A percentile compares a stretch with the other conserved stretches of the same genome.
Conservation (phyloP, 768 basidiomycete species). For the Mrakia frigida region DNA sequence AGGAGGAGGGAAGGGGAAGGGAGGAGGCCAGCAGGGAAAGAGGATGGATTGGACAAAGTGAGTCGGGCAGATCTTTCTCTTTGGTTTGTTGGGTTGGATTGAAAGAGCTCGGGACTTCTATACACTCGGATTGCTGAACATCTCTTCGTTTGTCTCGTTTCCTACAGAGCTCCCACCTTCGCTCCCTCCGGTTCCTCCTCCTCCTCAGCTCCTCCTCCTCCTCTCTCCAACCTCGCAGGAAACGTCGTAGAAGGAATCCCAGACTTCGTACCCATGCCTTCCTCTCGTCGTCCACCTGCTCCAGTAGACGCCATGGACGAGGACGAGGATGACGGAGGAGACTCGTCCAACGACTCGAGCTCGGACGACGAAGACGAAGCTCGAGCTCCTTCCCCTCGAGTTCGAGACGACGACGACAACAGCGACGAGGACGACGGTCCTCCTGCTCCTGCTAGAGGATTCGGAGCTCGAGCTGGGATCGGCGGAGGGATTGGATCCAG, state of each 20-base stretch:
- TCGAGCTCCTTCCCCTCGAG: background rate
- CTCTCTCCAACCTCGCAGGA: background rate
- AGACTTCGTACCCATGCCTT: conserved; percentile 13
- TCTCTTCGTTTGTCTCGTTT: background rate
- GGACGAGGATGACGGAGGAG: background rate
- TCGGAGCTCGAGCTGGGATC: background rate
- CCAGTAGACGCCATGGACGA: background rate
- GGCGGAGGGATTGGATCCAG: conserved; percentile 1
- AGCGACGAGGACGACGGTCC: conserved; percentile 17
- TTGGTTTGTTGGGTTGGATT: background rate
- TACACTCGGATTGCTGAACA: background rate
- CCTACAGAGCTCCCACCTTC: conserved; percentile 20
- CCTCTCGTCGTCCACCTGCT: background rate
- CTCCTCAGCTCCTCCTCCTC: background rate
- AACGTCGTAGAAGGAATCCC: conserved; percentile 15
- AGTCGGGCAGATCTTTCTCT: background rate
- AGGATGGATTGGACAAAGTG: conserved; percentile 27
- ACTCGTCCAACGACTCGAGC: conserved; percentile 13
- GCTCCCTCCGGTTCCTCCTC: background rate
- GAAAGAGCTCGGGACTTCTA: too few relatives aligned
- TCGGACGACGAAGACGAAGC: conserved; percentile 20
- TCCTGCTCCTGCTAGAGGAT: background rate
- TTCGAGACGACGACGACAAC: conserved; percentile 25
- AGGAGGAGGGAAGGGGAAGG: background rate
- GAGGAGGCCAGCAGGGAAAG: background rate